Base-by-base conservation (phyloP, 176 grass and related monocot species). In the Carex parvula region DNA sequence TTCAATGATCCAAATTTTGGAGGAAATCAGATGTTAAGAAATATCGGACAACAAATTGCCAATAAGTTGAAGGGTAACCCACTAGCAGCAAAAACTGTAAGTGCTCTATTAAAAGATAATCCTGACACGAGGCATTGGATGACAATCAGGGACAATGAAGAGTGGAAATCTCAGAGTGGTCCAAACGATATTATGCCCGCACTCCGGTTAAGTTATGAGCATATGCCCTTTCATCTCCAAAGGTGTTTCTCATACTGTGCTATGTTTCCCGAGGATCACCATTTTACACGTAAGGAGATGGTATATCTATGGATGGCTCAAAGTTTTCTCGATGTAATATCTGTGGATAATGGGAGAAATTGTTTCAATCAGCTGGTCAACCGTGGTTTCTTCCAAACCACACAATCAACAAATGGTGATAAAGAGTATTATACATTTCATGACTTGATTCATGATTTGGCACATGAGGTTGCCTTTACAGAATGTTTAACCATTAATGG, bases 241-340 rank as follows among this genome's bases (percentile, higher is more conserved):
- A 48, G 0, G 0, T 90, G 91, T 76, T 87, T 87, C 62, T 53
- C 68, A 0, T 89, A 87, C 18, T 87, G 84, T 41, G 64, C 77
- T 35, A 32, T 87, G 11, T 92, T 52, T 60, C 85, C 76, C 10
- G 60, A 88, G 41, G 85, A 80, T 70, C 6, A 79, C 16, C 2
- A 0, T 0, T 92, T 87, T 72, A 6, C 21, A 41, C 39, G 7
- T 7, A 1, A 26, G 42, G 2, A 26, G 1, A 57, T 88, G 79
- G 29, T 88, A 18, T 3, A 29, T 32, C 24, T 74, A 10, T 94
- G 92, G 92, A 89, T 91, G 18, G 69, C 89, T 53, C 87, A 90
- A 62, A 75, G 84, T 54, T 90, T 82, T 74, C 71, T 94, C 9
- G 21, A 76, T 4, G 39, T 2, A 1, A 0, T 52, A 69, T 12